Evolutionary conservation across 768 basidiomycete species (phyloP), one percentile per base, ranked within the genome.

Genomic region (Kwoniella mangroviensis): DNA sequence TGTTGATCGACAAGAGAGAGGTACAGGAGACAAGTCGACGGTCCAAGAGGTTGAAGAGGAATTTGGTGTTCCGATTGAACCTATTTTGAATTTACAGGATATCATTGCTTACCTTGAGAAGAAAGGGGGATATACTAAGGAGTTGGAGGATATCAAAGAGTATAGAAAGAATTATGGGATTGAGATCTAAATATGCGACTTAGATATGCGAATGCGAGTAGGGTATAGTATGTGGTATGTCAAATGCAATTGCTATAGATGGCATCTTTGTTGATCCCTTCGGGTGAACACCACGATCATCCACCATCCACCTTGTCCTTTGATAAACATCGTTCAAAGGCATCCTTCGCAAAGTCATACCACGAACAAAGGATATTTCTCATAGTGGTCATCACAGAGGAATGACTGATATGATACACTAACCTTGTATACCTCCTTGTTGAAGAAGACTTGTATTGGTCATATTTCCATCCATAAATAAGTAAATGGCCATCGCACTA

Each of bases 1-100:
- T 55, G 86, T 99, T 5, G 94, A 98, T 80, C 86, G 94, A 11
- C 89, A 95, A 81, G 94, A 96, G 84, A 87, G 91, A 3, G 92
- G 92, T 72, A 88, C 88, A 0, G 83, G 81, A 6, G 87, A 85
- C 9, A 80, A 78, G 76, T 91, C 90, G 72, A 92, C 93, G 0
- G 91, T 95, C 6, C 87, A 89, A 77, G 94, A 98, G 80, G 86
- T 98, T 10, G 91, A 94, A 79, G 82, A 82, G 19, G 85, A 92
- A 57, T 85, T 94, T 24, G 88, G 86, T 45, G 92, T 93, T 21
- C 85, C 86, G 54, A 91, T 98, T 26, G 86, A 88, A 61, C 89
- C 92, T 3, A 92, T 98, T 71, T 85, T 97, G 71, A 90, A 87
- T 80, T 91, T 98, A 89, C 84, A 87, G 69, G 92, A 98, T 80